A percentile compares a stretch with the other conserved stretches of the same genome.
Conservation (phyloP, 2,329 filamentous ascomycete species). For the Monilinia aucupariae region DNA sequence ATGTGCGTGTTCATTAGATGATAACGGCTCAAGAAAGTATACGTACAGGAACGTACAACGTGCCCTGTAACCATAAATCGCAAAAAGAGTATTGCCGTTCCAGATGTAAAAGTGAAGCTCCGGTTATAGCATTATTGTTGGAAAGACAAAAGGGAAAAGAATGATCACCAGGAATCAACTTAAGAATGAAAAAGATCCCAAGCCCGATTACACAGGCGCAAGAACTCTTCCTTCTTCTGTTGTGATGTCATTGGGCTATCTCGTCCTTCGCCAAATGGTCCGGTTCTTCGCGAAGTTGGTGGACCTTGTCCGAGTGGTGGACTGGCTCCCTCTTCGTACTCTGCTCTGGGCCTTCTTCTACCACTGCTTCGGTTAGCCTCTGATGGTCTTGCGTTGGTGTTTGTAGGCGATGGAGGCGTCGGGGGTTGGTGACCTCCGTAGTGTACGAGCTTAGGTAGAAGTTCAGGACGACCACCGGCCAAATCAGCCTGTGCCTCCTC, state of each 20-base stretch:
- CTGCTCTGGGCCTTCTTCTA: slow-evolving; percentile 73
- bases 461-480: slow-evolving; percentile 83
- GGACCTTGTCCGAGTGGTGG: slow-evolving; percentile 77
- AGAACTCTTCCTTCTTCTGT: slow-evolving; percentile 88
- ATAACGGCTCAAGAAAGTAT: slow-evolving; percentile 13
- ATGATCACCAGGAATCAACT: neutral
- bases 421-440: slow-evolving; percentile 92
- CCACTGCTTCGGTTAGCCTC: slow-evolving; percentile 46
- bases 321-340: slow-evolving; percentile 89
- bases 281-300: slow-evolving; percentile 48
- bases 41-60: slow-evolving; percentile 8
- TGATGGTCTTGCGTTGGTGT: slow-evolving; percentile 30
- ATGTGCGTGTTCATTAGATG: neutral
- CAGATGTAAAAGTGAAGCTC: slow-evolving; percentile 11
- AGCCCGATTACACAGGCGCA: slow-evolving; percentile 77
- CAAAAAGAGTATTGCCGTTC: slow-evolving; percentile 9
- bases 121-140: slow-evolving; percentile 2
- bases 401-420: slow-evolving; percentile 60
- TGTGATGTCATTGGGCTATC: slow-evolving; percentile 78
- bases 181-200: slow-evolving; percentile 97
- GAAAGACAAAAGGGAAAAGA: neutral
- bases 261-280: slow-evolving; percentile 74
- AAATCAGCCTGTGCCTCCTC: slow-evolving; percentile 92
- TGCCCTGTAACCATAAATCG: neutral
- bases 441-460: slow-evolving; percentile 89